Percentiles rank a stretch among this genome's conserved stretches.
phyloP scores from a whole-genome alignment of 169 alveolate genomes.

The Pseudocohnilembus persalinus region DNA sequence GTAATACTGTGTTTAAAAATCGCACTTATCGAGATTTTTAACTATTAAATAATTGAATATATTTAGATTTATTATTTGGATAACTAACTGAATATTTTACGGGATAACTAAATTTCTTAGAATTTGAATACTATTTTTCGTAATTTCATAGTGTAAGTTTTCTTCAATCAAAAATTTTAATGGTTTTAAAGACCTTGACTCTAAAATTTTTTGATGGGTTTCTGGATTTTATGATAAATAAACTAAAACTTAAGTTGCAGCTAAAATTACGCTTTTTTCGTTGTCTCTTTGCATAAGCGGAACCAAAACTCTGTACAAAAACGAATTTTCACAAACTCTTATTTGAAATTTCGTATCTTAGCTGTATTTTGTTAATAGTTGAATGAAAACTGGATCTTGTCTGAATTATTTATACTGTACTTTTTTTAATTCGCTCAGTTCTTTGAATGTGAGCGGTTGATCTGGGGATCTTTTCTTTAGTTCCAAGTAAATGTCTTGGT shows the following conservation, averaged over 20 bases:
- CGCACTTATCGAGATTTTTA: conserved; percentile 7
- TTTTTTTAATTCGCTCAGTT: conserved; percentile 30
- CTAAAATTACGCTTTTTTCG: conserved; percentile 22
- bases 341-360: conserved; percentile 44
- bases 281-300: conserved; percentile 40
- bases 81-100: background rate
- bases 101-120: conserved; percentile 10
- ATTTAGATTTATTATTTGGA: conserved; percentile 11
- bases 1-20: conserved; percentile 16
- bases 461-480: conserved; percentile 33
- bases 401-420: conserved; percentile 30
- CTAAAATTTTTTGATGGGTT: conserved; percentile 40
- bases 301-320: conserved; percentile 37
- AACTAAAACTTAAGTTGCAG: conserved; percentile 26
- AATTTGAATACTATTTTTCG: conserved; percentile 30
- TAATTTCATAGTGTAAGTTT: conserved; percentile 28
- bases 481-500: too few relatives aligned
- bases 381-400: conserved; percentile 29
- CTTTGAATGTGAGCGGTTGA: conserved; percentile 31
- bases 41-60: background rate
- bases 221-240: conserved; percentile 36
- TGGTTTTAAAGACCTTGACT: conserved; percentile 28
- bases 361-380: conserved; percentile 31
- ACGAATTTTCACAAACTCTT: conserved; percentile 49
- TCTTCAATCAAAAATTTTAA: conserved; percentile 9